These are phyloP conservation scores for Bathelium albidoporum DNA, from an alignment of 495 filamentous ascomycete species.

Conservation along the genomic window DNA sequence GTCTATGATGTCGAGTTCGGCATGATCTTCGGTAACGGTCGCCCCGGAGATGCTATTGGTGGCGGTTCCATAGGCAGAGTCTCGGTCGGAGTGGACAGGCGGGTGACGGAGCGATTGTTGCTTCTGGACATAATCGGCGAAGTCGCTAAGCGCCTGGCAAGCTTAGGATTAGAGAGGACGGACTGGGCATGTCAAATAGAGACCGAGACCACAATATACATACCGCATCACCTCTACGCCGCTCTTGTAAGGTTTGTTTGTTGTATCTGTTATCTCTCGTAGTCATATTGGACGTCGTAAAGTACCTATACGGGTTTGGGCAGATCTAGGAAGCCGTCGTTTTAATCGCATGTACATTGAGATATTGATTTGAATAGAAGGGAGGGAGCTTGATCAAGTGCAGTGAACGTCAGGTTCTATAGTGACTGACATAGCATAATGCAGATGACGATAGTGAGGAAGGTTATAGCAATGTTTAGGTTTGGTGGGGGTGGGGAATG, in stretches of 20 bases:
- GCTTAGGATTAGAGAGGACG: not conserved
- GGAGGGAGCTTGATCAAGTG: not conserved
- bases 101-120: constrained; percentile 59
- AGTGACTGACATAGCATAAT: not conserved
- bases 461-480: not conserved
- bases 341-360: not conserved
- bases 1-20: constrained; percentile 86
- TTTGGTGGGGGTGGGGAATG: not conserved
- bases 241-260: not conserved
- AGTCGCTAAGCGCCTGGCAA: constrained; percentile 80
- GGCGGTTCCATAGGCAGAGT: constrained; percentile 25
- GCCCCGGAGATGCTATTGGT: constrained; percentile 24
- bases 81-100: constrained; percentile 29
- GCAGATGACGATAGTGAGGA: not conserved
- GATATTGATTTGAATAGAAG: constrained; percentile 5
- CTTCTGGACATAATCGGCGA: constrained; percentile 94
- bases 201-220: too few relatives aligned
- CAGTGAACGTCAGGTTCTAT: not conserved
- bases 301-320: constrained; percentile 5
- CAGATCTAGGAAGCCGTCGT: not conserved
- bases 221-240: not conserved
- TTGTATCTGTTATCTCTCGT: not conserved
- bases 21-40: constrained; percentile 57
- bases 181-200: not conserved
- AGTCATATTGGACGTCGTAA: not conserved